Conservation (phyloP, 78 protist genomes). For the Mastigamoeba balamuthi region DNA sequence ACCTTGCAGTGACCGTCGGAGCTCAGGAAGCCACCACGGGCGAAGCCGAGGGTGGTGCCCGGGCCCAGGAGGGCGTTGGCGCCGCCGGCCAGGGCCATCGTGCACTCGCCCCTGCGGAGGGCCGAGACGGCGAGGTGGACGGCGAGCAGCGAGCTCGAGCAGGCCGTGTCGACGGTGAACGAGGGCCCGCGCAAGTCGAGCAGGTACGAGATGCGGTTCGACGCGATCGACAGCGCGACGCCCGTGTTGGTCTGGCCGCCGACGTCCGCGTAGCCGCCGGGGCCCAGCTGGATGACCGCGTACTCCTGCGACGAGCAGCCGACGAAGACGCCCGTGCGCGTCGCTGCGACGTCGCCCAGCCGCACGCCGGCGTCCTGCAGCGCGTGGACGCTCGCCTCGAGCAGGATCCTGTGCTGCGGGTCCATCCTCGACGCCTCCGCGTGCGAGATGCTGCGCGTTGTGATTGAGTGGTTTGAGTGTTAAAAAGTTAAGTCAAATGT, state of each 20-base stretch:
- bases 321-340: conserved; percentile 21
- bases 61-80: conserved; percentile 45
- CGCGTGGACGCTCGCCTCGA: conserved; percentile 34
- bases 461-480: too few species aligned
- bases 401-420: conserved; percentile 67
- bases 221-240: conserved; percentile 8
- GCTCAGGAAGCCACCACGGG: conserved; percentile 25
- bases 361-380: conserved; percentile 22
- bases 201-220: conserved; percentile 62
- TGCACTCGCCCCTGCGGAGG: neutral
- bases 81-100: neutral
- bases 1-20: conserved; percentile 46
- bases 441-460: conserved; percentile 27
- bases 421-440: conserved; percentile 51
- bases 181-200: conserved; percentile 50
- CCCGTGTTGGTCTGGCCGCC: conserved; percentile 18
- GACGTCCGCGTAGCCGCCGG: neutral
- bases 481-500: too few species aligned
- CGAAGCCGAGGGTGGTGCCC: neutral
- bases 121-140: neutral
- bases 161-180: neutral
- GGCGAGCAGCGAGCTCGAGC: neutral
- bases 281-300: neutral
- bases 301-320: conserved; percentile 16
- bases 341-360: conserved; percentile 8